Conservation (phyloP, 202 grass and related monocot species). For the Elaeis oleifera region DNA sequence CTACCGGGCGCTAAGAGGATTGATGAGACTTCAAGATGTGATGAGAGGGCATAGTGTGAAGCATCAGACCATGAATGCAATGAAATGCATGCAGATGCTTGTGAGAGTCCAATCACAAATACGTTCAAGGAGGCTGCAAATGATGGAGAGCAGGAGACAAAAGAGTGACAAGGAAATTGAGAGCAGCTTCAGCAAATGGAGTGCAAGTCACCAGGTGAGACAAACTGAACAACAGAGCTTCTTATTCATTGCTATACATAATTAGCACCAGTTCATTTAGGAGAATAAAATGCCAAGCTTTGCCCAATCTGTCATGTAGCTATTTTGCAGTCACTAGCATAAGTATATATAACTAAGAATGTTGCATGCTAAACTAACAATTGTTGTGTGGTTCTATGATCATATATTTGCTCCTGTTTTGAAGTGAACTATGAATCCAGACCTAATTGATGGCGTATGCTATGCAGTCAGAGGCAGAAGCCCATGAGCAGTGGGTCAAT, state of each 20-base stretch:
- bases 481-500: slow-evolving; percentile 51
- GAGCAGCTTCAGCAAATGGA: slow-evolving; percentile 18
- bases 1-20: slow-evolving; percentile 62
- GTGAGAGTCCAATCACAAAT: slow-evolving; percentile 81
- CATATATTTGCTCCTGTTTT: no score
- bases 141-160: slow-evolving; percentile 63
- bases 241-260: no score
- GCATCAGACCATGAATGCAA: slow-evolving; percentile 70
- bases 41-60: slow-evolving; percentile 56
- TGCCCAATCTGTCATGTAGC: no score
- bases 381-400: no score
- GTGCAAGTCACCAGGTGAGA: slow-evolving; percentile 16
- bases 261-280: no score
- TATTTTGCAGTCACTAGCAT: no score
- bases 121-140: slow-evolving; percentile 60
- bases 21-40: slow-evolving; percentile 78
- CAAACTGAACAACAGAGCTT: no score
- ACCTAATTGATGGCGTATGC: background rate
- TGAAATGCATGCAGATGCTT: slow-evolving; percentile 78
- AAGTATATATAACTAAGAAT: no score
- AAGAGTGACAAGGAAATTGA: slow-evolving; percentile 4
- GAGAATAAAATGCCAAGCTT: no score
- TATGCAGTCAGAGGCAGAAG: slow-evolving; percentile 9
- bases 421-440: no score
- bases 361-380: no score